Evolutionary conservation across 2,329 filamentous ascomycete genomes (phyloP), one percentile per base, ranked within the genome.

Genomic region (Colletotrichum tabaci): DNA sequence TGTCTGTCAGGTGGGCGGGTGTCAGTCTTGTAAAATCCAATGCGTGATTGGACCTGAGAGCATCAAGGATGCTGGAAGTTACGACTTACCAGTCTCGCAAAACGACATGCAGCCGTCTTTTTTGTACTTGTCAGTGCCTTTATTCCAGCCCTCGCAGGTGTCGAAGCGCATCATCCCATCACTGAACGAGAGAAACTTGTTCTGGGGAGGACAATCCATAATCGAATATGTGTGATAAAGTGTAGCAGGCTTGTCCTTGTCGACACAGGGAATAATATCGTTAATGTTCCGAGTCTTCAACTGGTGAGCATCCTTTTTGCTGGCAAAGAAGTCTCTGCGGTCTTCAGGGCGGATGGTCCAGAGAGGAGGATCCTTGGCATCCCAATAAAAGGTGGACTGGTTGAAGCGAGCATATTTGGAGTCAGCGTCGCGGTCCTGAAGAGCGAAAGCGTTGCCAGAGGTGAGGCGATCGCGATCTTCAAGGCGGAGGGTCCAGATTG

Each of bases 401-500:
- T 9, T 30, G 26, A 26, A 5, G 23, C 18, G 8, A 61, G 26
- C 15, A 30, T 26, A 26, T 2, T 35, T 46, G 46, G 12, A 15
- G 12, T 23, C 46, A 10, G 21, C 8, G 2, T 8, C n/a, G 15
- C 56, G 35, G 23, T 38, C 26, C 4, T 23, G 10, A 35, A 42
- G 9, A n/a, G 16, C 6, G 3, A 35, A 21, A 1, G 18, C 7
- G 16, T 18, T 15, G n/a, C 15, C 30, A 13, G 6, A 7, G 12
- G 38, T 35, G 35, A 50, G 38, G 15, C 18, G 13, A 7, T 50
- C n/a, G 2, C 18, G 65, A 4, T 71, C 50, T 2, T 61, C 56
- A 0, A 55, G 55, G 13, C 62, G 67, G 8, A 61, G 35, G n/a
- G 67, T 13, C 67, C 67, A 70, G 47, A 55, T 18, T 12, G 67